These are phyloP conservation scores for Acanthamoeba sp. DNA, from an alignment of 208 protist genomes.

Conservation along the genomic window DNA sequence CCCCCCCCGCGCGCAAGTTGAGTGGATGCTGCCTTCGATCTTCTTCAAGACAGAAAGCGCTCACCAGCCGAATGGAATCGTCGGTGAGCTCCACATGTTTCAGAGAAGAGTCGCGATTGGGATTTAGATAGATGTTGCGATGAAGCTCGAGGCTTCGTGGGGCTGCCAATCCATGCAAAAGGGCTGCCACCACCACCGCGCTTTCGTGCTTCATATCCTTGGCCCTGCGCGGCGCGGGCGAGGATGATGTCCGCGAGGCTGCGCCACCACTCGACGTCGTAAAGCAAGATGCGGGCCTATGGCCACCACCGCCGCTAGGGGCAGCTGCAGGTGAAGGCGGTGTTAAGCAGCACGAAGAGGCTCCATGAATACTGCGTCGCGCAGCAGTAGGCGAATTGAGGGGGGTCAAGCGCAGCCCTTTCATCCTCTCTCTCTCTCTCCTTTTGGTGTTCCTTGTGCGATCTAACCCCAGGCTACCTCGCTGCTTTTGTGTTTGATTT, in stretches of 20 bases:
- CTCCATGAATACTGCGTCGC: too few relatives aligned
- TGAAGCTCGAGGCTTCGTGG: conserved; percentile 3
- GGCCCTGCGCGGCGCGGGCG: not conserved
- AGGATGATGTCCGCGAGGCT: not conserved
- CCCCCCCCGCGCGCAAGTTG: too few relatives aligned
- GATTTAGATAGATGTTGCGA: conserved; percentile 30
- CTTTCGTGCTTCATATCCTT: not conserved
- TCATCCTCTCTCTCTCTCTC: not conserved
- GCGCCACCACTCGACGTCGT: too few relatives aligned
- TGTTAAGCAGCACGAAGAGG: too few relatives aligned
- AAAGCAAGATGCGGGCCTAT: too few relatives aligned
- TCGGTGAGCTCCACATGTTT: conserved; percentile 22
- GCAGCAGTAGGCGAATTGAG: not conserved
- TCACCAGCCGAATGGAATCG: conserved; percentile 14
- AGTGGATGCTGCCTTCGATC: not conserved
- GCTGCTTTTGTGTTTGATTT: not conserved
- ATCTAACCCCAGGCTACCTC: too few relatives aligned
- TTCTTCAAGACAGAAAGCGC: not conserved
- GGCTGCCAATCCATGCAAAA: not conserved
- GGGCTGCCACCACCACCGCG: not conserved
- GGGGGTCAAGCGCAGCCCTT: not conserved
- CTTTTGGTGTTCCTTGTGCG: too few relatives aligned
- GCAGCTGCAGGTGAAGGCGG: too few relatives aligned
- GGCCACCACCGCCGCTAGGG: too few relatives aligned
- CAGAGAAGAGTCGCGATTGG: not conserved